Conservation (phyloP, 306 rosid genomes). For the Sicyos baderoa region DNA sequence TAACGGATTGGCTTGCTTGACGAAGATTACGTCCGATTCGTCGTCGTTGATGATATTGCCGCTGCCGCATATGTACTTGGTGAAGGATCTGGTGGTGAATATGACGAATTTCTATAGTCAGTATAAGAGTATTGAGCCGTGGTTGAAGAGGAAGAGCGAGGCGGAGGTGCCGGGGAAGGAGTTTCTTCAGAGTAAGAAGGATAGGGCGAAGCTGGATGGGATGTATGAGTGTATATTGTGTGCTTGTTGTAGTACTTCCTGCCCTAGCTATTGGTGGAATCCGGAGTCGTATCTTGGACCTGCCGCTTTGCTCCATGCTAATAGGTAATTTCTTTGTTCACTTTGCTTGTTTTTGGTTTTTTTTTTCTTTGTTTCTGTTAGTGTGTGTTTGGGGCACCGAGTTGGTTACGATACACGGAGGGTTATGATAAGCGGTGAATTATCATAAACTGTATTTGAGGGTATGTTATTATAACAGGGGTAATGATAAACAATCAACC, state of each 20-base stretch:
- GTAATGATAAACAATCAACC: no score
- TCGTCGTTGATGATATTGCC: conserved; percentile 55
- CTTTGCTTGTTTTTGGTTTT: neutral
- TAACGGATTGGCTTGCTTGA: conserved; percentile 82
- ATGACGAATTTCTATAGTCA: conserved; percentile 94
- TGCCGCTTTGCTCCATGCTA: conserved; percentile 92
- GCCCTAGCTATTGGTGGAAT: conserved; percentile 99
- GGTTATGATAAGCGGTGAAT: no score
- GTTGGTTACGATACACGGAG: no score
- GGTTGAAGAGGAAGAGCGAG: conserved; percentile 88
- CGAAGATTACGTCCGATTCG: conserved; percentile 46
- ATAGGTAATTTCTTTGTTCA: conserved; percentile 41
- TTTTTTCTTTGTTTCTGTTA: conserved; percentile 14
- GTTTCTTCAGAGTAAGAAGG: conserved; percentile 74
- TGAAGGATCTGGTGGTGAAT: conserved; percentile 88
- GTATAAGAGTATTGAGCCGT: conserved; percentile 97
- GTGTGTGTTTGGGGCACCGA: no score
- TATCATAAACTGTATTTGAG: no score
- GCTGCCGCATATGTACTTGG: conserved; percentile 87
- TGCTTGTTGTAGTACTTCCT: conserved; percentile 95
- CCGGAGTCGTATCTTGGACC: conserved; percentile 95
- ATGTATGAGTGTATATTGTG: conserved; percentile 98
- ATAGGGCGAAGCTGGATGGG: conserved; percentile 83
- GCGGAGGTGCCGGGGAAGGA: conserved; percentile 54
- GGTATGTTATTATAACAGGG: no score